A percentile compares a stretch with the other conserved stretches of the same genome.
phyloP scores from a whole-genome alignment of 1,139 yeast genomes.

The Nakaseomyces nivariensis region DNA sequence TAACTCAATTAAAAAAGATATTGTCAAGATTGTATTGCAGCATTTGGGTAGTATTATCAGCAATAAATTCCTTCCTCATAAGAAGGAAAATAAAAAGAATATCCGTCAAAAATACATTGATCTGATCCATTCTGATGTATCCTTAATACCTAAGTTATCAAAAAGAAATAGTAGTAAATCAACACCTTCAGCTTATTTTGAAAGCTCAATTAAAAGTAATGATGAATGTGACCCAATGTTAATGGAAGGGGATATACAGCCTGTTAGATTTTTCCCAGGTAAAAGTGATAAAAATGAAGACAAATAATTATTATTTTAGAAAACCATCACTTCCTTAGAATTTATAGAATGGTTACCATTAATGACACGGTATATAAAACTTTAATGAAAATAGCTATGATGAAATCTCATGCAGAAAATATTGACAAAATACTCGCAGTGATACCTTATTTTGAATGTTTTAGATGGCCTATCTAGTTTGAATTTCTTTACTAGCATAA shows the following conservation, averaged over 20 bases:
- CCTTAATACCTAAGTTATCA: not conserved
- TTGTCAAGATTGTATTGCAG: constrained; percentile 54
- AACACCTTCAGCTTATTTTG: not conserved
- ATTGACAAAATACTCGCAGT: too few species aligned
- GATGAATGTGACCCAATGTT: not conserved
- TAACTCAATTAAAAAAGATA: constrained; percentile 52
- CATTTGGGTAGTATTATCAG: constrained; percentile 77
- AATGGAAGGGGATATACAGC: not conserved
- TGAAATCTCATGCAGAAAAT: too few species aligned
- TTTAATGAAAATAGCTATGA: too few species aligned
- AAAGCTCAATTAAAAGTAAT: not conserved
- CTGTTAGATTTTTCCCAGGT: not conserved
- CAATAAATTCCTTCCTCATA: constrained; percentile 52
- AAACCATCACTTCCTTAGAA: too few species aligned
- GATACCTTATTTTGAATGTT: too few species aligned
- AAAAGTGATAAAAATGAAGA: not conserved
- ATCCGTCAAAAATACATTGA: constrained; percentile 1
- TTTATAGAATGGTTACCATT: too few species aligned
- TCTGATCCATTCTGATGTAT: not conserved
- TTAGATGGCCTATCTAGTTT: too few species aligned
- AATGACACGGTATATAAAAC: too few species aligned
- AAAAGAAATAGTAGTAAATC: constrained; percentile 1
- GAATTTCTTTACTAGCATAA: not conserved
- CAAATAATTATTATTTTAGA: too few species aligned
- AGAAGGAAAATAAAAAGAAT: constrained; percentile 25